phyloP scores from a whole-genome alignment of 2,329 filamentous ascomycete species.

The Lecanicillium sp. region DNA sequence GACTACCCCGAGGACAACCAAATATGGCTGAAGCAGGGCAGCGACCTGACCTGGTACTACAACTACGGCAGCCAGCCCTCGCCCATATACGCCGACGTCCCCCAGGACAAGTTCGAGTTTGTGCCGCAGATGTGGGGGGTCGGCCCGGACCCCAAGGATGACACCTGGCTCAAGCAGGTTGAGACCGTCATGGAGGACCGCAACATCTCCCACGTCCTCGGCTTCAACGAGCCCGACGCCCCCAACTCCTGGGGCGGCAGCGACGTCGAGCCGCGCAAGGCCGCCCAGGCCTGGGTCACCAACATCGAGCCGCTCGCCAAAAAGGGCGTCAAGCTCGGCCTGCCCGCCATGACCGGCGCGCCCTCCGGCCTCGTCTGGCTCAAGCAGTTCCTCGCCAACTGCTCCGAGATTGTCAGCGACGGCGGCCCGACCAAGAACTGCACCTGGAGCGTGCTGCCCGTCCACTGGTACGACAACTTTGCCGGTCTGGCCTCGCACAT shows the following conservation, averaged over 20 bases:
- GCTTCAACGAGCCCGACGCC: conserved; percentile 75
- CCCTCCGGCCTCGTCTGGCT: conserved; percentile 60
- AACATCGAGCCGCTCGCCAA: conserved; percentile 64
- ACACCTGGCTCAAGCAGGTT: conserved; percentile 56
- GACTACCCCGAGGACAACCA: conserved; percentile 55
- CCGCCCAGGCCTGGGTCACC: conserved; percentile 63
- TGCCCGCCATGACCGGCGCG: conserved; percentile 63
- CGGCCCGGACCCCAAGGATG: conserved; percentile 40
- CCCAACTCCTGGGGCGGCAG: conserved; percentile 52
- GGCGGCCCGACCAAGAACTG: conserved; percentile 40
- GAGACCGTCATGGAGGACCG: conserved; percentile 42
- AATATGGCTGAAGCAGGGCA: conserved; percentile 53
- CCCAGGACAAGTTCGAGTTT: conserved; percentile 59
- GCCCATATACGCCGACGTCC: conserved; percentile 38
- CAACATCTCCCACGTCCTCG: conserved; percentile 63
- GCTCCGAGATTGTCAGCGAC: conserved; percentile 50
- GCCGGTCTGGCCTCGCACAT: conserved; percentile 61
- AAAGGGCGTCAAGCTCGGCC: conserved; percentile 60
- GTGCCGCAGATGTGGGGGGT: conserved; percentile 77
- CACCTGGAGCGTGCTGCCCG: conserved; percentile 56
- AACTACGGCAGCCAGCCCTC: conserved; percentile 62
- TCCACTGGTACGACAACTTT: conserved; percentile 67
- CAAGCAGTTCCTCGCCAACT: conserved; percentile 57
- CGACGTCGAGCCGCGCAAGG: conserved; percentile 50
- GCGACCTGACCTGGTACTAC: conserved; percentile 76